Percentiles rank a stretch among this genome's conserved stretches.
phyloP scores from a whole-genome alignment of 2,329 filamentous ascomycete genomes.

The Apiospora koreana region DNA sequence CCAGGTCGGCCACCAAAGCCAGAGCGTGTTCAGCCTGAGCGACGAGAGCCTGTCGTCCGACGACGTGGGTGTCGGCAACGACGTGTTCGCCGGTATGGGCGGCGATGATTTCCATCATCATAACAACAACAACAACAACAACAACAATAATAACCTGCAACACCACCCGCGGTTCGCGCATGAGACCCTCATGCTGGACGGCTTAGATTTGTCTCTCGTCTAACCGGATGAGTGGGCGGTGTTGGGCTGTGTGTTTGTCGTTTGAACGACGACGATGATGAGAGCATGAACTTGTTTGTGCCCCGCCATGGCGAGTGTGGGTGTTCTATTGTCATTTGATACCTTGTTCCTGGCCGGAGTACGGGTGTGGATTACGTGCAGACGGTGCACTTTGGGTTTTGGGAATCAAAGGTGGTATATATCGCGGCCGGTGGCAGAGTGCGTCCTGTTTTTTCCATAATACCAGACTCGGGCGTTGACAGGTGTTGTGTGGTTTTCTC shows the following conservation, averaged over 20 bases:
- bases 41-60: conserved; percentile 60
- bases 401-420: not conserved
- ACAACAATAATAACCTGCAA: not conserved
- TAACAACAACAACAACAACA: not conserved
- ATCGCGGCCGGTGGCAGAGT: not conserved
- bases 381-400: not conserved
- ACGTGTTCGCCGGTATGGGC: not conserved
- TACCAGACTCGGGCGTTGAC: not conserved
- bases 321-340: not conserved
- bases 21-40: conserved; percentile 57
- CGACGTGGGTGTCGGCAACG: conserved; percentile 45
- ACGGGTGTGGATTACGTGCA: not conserved
- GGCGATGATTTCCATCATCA: not conserved
- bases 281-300: not conserved
- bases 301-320: not conserved
- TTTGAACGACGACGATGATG: not conserved
- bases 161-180: conserved; percentile 11
- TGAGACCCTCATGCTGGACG: not conserved
- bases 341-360: not conserved
- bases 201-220: not conserved
- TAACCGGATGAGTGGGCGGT: not conserved
- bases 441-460: not conserved
- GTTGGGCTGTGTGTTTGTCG: not conserved
- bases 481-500: not conserved
- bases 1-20: conserved; percentile 43